A percentile compares a stretch with the other conserved stretches of the same genome.
Conservation (phyloP, 768 basidiomycete genomes). For the Rhizopogon salebrosus region DNA sequence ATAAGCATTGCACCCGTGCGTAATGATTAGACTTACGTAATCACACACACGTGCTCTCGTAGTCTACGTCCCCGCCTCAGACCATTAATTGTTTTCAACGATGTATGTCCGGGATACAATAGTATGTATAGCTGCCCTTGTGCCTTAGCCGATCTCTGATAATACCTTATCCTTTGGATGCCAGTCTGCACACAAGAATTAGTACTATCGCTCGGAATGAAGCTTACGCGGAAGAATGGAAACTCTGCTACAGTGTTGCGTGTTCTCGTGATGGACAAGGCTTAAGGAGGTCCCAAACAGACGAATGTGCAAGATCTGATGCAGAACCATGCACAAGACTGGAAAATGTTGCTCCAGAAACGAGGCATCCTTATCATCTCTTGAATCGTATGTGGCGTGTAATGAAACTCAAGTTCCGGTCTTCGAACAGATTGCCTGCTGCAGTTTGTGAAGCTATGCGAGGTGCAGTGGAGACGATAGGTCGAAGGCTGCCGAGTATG, state of each 20-base stretch:
- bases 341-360: slow-evolving; percentile 52
- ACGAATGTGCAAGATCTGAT: slow-evolving; percentile 89
- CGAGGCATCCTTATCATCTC: slow-evolving; percentile 81
- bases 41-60: too few species aligned
- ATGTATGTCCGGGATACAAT: too few species aligned
- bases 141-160: too few species aligned
- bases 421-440: slow-evolving; percentile 94
- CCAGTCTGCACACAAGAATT: slow-evolving; percentile 67
- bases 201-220: slow-evolving; percentile 76
- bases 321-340: slow-evolving; percentile 52
- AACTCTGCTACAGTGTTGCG: slow-evolving; percentile 55
- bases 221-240: slow-evolving; percentile 26
- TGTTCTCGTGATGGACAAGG: slow-evolving; percentile 77
- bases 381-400: neutral
- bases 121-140: too few species aligned
- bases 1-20: too few species aligned
- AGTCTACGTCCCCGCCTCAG: too few species aligned
- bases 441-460: slow-evolving; percentile 75
- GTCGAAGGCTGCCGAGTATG: slow-evolving; percentile 54
- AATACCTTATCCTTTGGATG: too few species aligned
- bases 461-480: slow-evolving; percentile 42
- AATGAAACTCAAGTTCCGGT: slow-evolving; percentile 21
- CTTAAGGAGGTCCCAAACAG: slow-evolving; percentile 62
- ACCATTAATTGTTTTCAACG: too few species aligned
- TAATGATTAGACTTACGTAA: too few species aligned